Evolutionary conservation across 441 rosid genomes (phyloP), one percentile per base, ranked within the genome.

Genomic region (Erodium moschatum): DNA sequence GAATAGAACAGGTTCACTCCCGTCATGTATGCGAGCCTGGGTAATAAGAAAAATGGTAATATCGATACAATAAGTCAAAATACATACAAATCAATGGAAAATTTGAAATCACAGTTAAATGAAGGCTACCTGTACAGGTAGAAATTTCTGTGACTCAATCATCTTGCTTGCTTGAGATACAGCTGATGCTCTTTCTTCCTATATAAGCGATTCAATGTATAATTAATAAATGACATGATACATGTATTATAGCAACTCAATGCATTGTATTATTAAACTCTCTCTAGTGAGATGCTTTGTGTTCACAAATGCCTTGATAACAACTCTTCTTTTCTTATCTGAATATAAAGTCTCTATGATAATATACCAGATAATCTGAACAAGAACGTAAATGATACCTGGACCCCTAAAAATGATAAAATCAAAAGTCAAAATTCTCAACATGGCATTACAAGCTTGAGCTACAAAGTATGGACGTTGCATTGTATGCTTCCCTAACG

Each of bases 1-100:
- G 86, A 96, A 89, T 73, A 89, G 99, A 79, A 92, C 80, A 6
- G 99, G 92, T 81, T 96, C 99, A 35, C 78, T 81, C 80, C 94
- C 97, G 82, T 96, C 98, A 64, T 83, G 84, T 73, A 90, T 77
- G 70, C 89, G 89, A 74, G 92, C 93, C 98, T 96, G 80, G 50
- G 65, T 29, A 68, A 63, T 66, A 76, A 24, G 13, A 46, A 16
- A 46, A 58, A 29, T 65, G 70, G 60, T 52, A 73, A 68, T 9
- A 72, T 63, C 20, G 62, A 72, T 68, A 77, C 42, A 38, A 38
- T 38, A 6, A 38, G 42, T 38, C 42, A 38, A 38, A 64, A 40
- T 11, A 21, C 0, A 0, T 1, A 19, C 64, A 68, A 69, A 60
- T 60, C 60, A 15, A 33, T 61, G 13, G 69, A 67, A 65, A 63